These are phyloP conservation scores for Cordyceps cateniannulata DNA, from an alignment of 2,329 filamentous ascomycete species.

Conservation along the genomic window DNA sequence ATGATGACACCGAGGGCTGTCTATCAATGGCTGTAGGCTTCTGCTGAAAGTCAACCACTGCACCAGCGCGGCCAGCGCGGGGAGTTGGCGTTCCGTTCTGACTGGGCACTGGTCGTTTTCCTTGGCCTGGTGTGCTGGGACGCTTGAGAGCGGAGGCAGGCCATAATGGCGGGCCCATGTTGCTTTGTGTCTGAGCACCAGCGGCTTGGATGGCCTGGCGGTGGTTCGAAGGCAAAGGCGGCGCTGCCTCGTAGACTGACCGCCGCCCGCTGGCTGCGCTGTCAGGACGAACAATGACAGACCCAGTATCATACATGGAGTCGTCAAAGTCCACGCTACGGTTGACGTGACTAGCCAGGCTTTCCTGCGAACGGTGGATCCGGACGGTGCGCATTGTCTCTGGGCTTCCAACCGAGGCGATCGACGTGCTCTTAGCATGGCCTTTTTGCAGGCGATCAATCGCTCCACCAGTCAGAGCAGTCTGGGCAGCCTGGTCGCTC, in stretches of 20 bases:
- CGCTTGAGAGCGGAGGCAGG: constrained; percentile 67
- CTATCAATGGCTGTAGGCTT: constrained; percentile 27
- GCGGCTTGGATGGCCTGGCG: constrained; percentile 76
- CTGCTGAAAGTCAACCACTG: constrained; percentile 44
- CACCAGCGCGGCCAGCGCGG: constrained; percentile 38
- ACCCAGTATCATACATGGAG: constrained; percentile 28
- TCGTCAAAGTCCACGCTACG: constrained; percentile 35
- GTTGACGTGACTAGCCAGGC: constrained; percentile 35
- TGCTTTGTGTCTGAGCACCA: constrained; percentile 37
- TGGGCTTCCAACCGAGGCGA: constrained; percentile 27
- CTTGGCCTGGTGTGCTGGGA: constrained; percentile 56
- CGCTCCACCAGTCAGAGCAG: constrained; percentile 70
- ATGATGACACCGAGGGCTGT: constrained; percentile 88
- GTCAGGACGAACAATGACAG: constrained; percentile 49
- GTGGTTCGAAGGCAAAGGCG: constrained; percentile 77
- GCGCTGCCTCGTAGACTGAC: constrained; percentile 38
- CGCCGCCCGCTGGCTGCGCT: constrained; percentile 63
- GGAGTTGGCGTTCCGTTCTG: constrained; percentile 54
- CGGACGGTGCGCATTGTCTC: constrained; percentile 36
- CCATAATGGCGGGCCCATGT: constrained; percentile 79
- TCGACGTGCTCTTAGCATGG: constrained; percentile 32
- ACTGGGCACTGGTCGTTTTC: constrained; percentile 38
- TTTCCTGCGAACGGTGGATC: constrained; percentile 44
- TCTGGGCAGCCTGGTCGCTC: constrained; percentile 72
- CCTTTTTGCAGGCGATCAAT: constrained; percentile 60